phyloP scores from a whole-genome alignment of 768 basidiomycete genomes.

The Boletus fagicola region DNA sequence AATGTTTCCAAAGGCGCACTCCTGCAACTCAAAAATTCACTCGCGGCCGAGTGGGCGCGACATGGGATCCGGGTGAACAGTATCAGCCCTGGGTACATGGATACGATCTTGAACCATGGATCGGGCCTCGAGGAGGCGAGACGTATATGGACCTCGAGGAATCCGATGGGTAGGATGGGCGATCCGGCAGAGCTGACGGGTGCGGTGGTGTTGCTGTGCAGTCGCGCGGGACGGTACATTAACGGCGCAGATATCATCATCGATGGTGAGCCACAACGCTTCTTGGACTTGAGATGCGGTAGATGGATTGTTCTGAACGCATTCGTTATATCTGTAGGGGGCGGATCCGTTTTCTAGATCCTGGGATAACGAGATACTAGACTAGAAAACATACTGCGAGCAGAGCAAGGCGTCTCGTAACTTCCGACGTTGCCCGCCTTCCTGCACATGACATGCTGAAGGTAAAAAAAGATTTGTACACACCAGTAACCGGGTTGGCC shows the following conservation, averaged over 20 bases:
- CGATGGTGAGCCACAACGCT: constrained; percentile 36
- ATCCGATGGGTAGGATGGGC: constrained; percentile 45
- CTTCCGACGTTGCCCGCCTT: neutral
- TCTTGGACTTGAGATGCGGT: neutral
- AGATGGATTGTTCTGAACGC: neutral
- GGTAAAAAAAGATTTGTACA: neutral
- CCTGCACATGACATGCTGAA: neutral
- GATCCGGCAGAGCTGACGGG: constrained; percentile 41
- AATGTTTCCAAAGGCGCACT: constrained; percentile 44
- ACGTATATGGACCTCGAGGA: constrained; percentile 38
- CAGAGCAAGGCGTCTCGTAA: neutral
- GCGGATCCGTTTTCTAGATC: constrained; percentile 23
- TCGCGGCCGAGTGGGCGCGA: constrained; percentile 43
- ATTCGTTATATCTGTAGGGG: constrained; percentile 12
- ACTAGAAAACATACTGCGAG: neutral
- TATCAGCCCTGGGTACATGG: constrained; percentile 45
- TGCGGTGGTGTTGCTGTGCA: constrained; percentile 40
- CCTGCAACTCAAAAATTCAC: constrained; percentile 38
- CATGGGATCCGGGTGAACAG: constrained; percentile 45
- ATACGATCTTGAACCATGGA: constrained; percentile 41
- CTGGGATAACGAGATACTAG: neutral
- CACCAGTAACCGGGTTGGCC: neutral
- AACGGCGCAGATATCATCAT: constrained; percentile 43
- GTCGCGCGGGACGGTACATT: constrained; percentile 42
- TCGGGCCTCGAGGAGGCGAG: constrained; percentile 33